Base-by-base conservation (phyloP, 805 yeast species). In the Nakazawaea sp. region DNA sequence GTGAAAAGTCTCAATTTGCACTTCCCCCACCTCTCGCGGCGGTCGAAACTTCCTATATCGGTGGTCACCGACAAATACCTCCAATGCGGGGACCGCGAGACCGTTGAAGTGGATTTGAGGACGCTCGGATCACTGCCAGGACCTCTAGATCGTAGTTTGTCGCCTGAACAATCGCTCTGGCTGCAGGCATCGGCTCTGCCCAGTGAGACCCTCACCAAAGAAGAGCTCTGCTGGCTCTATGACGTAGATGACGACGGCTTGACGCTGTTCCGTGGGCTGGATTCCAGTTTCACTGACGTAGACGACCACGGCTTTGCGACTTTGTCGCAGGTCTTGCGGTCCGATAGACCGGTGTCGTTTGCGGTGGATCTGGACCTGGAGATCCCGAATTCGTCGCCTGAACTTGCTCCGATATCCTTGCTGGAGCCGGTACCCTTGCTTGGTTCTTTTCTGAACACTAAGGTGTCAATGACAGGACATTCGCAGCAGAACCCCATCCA, bases 21-120 rank as follows among this genome's bases (percentile, higher is more conserved):
- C 13, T 49, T 56, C 23, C 59, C 59, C 2, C 41, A 44, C 16
- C 40, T 56, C 9, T 55, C 61, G 2, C 44, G 43, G 21, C 32
- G 36, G n/a, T 42, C 56, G 2, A 52, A 45, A 30, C 18, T 43
- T 32, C 45, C 59, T 1, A 32, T 57, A 18, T 48, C 49, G 13
- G 45, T 42, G 27, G 45, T 57, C 5, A 49, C 53, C 3, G 43
- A 43, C 6, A 40, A 42, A 20, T 55, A 55, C 39, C 26, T 40
- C n/a, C n/a, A n/a, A n/a, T n/a, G n/a, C n/a, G n/a, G n/a, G n/a
- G n/a, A n/a, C n/a, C n/a, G n/a, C n/a, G n/a, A n/a, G n/a, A n/a
- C n/a, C n/a, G n/a, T n/a, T n/a, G n/a, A n/a, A n/a, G n/a, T n/a
- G n/a, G n/a, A n/a, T n/a, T n/a, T n/a, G n/a, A n/a, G n/a, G n/a